phyloP scores from a whole-genome alignment of 768 basidiomycete genomes.

The Rhodotorula diobovata region DNA sequence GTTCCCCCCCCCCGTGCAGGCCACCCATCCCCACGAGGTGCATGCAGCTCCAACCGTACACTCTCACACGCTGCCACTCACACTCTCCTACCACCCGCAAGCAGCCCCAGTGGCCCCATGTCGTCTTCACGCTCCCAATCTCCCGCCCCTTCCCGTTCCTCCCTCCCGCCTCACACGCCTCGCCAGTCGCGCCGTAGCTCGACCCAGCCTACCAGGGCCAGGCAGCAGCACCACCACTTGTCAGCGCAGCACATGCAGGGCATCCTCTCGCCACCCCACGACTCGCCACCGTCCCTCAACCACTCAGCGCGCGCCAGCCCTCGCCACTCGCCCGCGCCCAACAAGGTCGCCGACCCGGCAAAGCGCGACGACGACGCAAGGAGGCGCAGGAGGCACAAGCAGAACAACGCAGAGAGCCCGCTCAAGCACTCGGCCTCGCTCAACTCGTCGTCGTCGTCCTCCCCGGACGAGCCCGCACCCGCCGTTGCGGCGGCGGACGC shows the following conservation, averaged over 20 bases:
- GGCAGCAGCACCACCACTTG: slow-evolving; percentile 20
- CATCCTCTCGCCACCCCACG: not conserved
- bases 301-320: not conserved
- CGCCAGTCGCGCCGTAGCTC: not conserved
- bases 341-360: not conserved
- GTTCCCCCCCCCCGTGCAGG: too few relatives aligned
- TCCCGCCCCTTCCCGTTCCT: not conserved
- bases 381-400: not conserved
- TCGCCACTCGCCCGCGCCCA: not conserved
- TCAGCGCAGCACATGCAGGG: not conserved
- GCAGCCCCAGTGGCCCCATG: not conserved
- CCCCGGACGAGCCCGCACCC: not conserved
- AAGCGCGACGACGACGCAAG: not conserved
- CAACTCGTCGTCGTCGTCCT: not conserved
- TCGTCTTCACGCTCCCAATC: not conserved
- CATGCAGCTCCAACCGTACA: not conserved
- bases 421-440: not conserved
- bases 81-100: not conserved
- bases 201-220: not conserved
- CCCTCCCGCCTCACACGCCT: not conserved
- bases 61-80: not conserved
- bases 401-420: slow-evolving; percentile 2
- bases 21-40: not conserved
- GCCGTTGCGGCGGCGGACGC: not conserved
- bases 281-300: not conserved